Evolutionary conservation across 352 stramenopile genomes (phyloP).

Genomic region (Globisporangium parvum): DNA sequence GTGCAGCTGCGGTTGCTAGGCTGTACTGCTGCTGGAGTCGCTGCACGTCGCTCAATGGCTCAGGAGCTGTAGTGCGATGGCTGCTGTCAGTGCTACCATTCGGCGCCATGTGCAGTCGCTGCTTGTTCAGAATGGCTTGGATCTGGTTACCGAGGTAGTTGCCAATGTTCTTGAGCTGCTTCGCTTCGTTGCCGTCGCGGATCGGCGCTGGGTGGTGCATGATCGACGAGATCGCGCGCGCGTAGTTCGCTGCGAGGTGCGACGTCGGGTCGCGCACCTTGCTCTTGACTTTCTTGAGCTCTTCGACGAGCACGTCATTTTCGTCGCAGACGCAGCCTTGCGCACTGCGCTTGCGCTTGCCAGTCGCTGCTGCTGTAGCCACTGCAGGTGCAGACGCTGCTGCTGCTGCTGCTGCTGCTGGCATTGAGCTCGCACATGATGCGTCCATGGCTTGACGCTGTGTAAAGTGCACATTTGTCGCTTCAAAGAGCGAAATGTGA

Average conservation of each 20-base stretch:
- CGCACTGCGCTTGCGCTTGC: conserved; percentile 39
- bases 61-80: not conserved
- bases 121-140: conserved; percentile 60
- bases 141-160: conserved; percentile 87
- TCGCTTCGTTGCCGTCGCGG: conserved; percentile 47
- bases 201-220: conserved; percentile 40
- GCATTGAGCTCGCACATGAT: not conserved
- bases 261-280: conserved; percentile 53
- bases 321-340: conserved; percentile 44
- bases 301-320: conserved; percentile 71
- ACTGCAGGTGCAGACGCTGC: not conserved
- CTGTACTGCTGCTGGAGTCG: conserved; percentile 1
- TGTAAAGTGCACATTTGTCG: not conserved
- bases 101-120: conserved; percentile 4
- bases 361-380: not conserved
- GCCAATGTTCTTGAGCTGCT: conserved; percentile 63
- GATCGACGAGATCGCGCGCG: conserved; percentile 64
- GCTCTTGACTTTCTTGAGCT: conserved; percentile 49
- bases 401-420: not conserved
- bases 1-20: not conserved
- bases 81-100: not conserved
- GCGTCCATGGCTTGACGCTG: not conserved
- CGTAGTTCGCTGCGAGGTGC: conserved; percentile 58
- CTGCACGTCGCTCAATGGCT: not conserved
- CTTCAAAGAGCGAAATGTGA: not conserved